phyloP scores from a whole-genome alignment of 192 early-diverging fungal genomes.

The Linnemannia hyalina region DNA sequence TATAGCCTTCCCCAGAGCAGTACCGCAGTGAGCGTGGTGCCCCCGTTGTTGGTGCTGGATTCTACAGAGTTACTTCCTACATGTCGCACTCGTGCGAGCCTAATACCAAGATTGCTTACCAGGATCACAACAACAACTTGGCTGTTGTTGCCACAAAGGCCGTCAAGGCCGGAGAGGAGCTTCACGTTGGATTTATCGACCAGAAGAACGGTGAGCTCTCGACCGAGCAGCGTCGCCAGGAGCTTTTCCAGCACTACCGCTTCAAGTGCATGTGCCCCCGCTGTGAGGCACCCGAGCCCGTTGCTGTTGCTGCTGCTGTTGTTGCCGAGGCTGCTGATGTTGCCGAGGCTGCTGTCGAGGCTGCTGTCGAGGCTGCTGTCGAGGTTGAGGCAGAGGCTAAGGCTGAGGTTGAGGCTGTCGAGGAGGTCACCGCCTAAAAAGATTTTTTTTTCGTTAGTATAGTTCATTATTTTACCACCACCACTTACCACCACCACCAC shows the following conservation, averaged over 20 bases:
- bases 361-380: neutral
- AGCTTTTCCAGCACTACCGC: slow-evolving; percentile 72
- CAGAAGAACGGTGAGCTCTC: slow-evolving; percentile 55
- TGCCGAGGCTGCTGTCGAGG: neutral
- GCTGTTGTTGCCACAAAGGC: slow-evolving; percentile 71
- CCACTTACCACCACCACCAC: neutral
- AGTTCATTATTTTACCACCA: neutral
- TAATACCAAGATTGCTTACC: slow-evolving; percentile 67
- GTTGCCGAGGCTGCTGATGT: neutral
- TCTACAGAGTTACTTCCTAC: slow-evolving; percentile 82
- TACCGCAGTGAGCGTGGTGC: slow-evolving; percentile 53
- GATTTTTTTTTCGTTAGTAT: neutral
- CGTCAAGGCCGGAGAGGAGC: slow-evolving; percentile 77
- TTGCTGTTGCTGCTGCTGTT: neutral
- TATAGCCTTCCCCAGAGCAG: slow-evolving; percentile 58
- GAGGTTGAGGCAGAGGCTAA: neutral
- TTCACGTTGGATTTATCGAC: slow-evolving; percentile 72
- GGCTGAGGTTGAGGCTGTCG: neutral
- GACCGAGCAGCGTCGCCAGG: slow-evolving; percentile 65
- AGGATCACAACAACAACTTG: slow-evolving; percentile 61
- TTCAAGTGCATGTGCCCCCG: slow-evolving; percentile 69
- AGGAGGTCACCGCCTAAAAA: neutral
- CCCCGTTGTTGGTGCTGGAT: slow-evolving; percentile 70
- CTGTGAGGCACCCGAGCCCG: slow-evolving; percentile 55
- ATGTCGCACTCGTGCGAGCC: slow-evolving; percentile 79